Evolutionary conservation across 2,329 filamentous ascomycete species (phyloP), one percentile per base, ranked within the genome.

Genomic region (Onygena corvina): DNA sequence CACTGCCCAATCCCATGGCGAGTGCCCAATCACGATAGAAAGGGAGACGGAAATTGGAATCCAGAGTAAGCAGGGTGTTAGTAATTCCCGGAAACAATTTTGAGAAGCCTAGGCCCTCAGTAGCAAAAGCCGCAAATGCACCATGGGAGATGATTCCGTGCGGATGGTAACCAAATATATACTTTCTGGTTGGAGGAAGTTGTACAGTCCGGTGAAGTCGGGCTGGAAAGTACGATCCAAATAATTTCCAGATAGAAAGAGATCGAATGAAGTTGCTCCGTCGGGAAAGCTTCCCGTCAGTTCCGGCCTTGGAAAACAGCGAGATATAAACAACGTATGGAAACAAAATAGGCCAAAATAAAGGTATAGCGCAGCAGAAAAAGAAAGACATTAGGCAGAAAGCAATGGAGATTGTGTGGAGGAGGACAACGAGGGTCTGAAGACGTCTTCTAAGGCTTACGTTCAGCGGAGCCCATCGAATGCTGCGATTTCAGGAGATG

Each of bases 71-170:
- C 18, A 96, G 72, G 5, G 86, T 89, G 67, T 96, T 96, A 40
- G 85, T 94, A 65, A 98, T 94, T 52, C 88, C 90, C 0, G 92
- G 92, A 60, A 95, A 98, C 53, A 94, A 79, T 50, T 85, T 79
- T 0, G 79, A 76, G 65, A 95, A 96, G 0, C 87, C 87, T 0
- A 95, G 75, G 0, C 87, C 87, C 59, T 95, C 89, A 0, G 90
- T 96, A 3, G 76, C 85, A 61, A 96, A 96, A 3, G 89, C 85
- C 3, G 81, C 86, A 70, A 90, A 95, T 0, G 89, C 90, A n/a
- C 90, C 92, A 59, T 95, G 87, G 3, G 85, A 92, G 60, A 98
- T 95, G 65, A 98, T 96, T 20, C 92, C 90, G 62, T 98, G 92
- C 0, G 92, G 92, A 60, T 96, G 92, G 65, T 96, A 96, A 38